Base-by-base conservation (phyloP, 2,329 filamentous ascomycete species). In the Fusarium veterinarium region DNA sequence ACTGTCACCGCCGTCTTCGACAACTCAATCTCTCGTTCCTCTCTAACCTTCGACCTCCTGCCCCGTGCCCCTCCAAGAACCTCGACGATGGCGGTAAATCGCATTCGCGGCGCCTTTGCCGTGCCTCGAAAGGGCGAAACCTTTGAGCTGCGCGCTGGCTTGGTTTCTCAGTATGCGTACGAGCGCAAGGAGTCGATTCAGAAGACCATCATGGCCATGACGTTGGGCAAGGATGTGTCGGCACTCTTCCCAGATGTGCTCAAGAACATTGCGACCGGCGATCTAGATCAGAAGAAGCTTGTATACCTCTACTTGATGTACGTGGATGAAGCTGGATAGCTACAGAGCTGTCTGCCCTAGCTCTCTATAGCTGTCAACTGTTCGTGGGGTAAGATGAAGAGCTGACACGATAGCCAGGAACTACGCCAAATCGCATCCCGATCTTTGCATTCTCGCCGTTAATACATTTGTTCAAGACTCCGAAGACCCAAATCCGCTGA, bases 181-280 rank as follows among this genome's bases (percentile, higher is more conserved):
- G 96, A 99, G 89, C 92, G 95, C 79, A 99, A 99, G 84, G 96
- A 99, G 86, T 93, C 96, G 30, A 99, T 99, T 77, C 96, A 99
- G 82, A 98, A 97, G 88, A 99, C 96, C 74, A 99, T 99, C 85
- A 98, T 98, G 95, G 95, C 96, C 81, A 99, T 99, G 96, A 99
- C 96, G 3, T 83, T 99, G 77, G 96, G 96, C 82, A 99, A 99
- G 84, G 96, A 99, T 84, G 96, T 99, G 67, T 99, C 96, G 60
- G 93, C 95, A 63, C 86, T 99, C 73, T 99, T 99, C 81, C 96
- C 96, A 4, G 96, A 99, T 81, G 96, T 99, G 38, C 87, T 99
- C 73, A 99, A 99, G 89, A 99, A 99, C 80, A 99, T 99, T 83
- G 96, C 96, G 65, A 99, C 96, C 2, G 87, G 85, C 49, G 96